Percentiles rank a stretch among this genome's conserved stretches.
phyloP scores from a whole-genome alignment of 176 grass and related monocot genomes.

The Musa schizocarpa region DNA sequence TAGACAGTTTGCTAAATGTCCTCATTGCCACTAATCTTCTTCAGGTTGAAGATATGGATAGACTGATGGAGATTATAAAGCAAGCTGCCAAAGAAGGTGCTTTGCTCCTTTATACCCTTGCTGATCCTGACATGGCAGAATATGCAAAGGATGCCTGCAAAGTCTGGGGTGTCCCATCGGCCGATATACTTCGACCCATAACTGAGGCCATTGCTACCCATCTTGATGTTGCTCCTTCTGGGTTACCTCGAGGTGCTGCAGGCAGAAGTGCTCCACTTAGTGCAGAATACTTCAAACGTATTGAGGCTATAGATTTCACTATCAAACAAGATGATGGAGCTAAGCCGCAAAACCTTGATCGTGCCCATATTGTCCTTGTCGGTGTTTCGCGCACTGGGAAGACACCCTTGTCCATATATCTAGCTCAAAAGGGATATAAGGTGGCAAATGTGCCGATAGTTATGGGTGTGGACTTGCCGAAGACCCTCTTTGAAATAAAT shows the following conservation, averaged over 20 bases:
- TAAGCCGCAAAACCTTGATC: constrained; percentile 65
- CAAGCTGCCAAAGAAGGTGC: constrained; percentile 94
- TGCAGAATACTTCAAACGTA: constrained; percentile 79
- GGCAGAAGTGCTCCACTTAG: constrained; percentile 40
- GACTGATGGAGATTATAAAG: constrained; percentile 73
- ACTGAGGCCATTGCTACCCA: constrained; percentile 86
- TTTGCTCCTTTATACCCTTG: constrained; percentile 82
- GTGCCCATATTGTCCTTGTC: constrained; percentile 64
- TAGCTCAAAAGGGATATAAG: constrained; percentile 96
- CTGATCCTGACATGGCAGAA: constrained; percentile 74
- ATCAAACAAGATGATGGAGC: constrained; percentile 99
- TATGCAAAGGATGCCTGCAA: constrained; percentile 65
- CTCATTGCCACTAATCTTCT: background rate
- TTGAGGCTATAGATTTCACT: constrained; percentile 92
- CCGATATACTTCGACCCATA: constrained; percentile 74
- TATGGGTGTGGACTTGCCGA: constrained; percentile 79
- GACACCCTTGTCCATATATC: constrained; percentile 89
- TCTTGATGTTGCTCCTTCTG: constrained; percentile 88
- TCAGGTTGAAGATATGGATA: constrained; percentile 58
- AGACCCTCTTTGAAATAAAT: constrained; percentile 56
- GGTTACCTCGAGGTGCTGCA: constrained; percentile 68
- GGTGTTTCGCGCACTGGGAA: constrained; percentile 96
- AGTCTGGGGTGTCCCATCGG: constrained; percentile 52
- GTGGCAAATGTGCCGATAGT: constrained; percentile 90
- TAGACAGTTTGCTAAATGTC: background rate